Evolutionary conservation across 352 stramenopile species (phyloP).

Genomic region (Ophiocytium majus): DNA sequence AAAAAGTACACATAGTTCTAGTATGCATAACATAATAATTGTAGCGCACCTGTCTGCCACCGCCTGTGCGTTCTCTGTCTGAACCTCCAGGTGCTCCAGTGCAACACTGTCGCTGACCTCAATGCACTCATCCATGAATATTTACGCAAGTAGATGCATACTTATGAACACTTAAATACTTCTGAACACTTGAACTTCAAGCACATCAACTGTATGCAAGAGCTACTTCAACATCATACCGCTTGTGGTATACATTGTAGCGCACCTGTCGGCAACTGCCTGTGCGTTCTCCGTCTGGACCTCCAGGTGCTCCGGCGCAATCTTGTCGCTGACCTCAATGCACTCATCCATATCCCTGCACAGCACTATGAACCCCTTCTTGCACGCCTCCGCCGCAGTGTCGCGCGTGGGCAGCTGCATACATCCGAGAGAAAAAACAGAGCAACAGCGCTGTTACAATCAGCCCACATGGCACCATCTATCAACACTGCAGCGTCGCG

Average conservation of each 20-base stretch:
- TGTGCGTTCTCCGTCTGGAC: constrained; percentile 83
- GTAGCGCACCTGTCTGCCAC: constrained; percentile 65
- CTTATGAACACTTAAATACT: no score
- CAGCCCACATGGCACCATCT: no score
- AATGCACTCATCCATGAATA: constrained; percentile 71
- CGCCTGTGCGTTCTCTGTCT: constrained; percentile 80
- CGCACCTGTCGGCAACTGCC: constrained; percentile 66
- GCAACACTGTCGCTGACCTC: constrained; percentile 54
- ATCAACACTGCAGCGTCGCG: constrained; percentile 57
- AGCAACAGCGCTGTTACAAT: no score
- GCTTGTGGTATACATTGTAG: constrained; percentile 45
- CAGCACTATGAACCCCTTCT: constrained; percentile 74
- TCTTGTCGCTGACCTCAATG: constrained; percentile 67
- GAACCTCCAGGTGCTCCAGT: constrained; percentile 80
- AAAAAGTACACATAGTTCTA: no score
- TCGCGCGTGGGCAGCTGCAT: constrained; percentile 40
- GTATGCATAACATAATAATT: no score
- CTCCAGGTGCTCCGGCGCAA: constrained; percentile 83
- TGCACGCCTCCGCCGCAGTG: constrained; percentile 69
- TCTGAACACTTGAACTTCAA: not conserved
- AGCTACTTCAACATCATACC: no score
- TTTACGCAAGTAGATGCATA: no score
- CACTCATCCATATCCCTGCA: constrained; percentile 69
- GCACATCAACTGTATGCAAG: no score
- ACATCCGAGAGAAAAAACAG: no score